Conservation (phyloP, 495 filamentous ascomycete species). For the Aspergillus sclerotioniger region DNA sequence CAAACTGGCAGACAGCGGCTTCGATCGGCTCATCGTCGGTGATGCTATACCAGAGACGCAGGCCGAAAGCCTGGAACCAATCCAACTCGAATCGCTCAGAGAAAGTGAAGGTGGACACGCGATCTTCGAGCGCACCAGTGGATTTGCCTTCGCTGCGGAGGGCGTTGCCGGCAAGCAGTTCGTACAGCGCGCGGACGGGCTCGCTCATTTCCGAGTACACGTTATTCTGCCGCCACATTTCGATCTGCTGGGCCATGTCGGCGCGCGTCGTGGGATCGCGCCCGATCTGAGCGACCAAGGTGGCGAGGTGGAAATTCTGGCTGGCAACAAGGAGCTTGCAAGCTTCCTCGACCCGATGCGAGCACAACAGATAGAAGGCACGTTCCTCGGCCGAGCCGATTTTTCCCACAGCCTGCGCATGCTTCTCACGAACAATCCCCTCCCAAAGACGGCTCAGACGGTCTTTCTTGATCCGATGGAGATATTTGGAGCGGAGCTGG, state of each 20-base stretch:
- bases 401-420: conserved; percentile 46
- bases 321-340: conserved; percentile 72
- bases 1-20: conserved; percentile 66
- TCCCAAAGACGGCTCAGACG: conserved; percentile 49
- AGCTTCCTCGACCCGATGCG: conserved; percentile 73
- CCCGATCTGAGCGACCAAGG: conserved; percentile 76
- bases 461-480: conserved; percentile 54
- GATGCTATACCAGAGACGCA: conserved; percentile 83
- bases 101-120: conserved; percentile 71
- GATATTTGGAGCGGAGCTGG: conserved; percentile 38
- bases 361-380: conserved; percentile 75
- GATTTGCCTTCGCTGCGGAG: conserved; percentile 72
- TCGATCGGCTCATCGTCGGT: conserved; percentile 64
- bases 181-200: conserved; percentile 81
- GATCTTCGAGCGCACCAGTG: conserved; percentile 66
- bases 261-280: conserved; percentile 60
- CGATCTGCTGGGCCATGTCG: conserved; percentile 74
- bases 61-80: conserved; percentile 89
- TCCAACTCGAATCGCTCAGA: conserved; percentile 78
- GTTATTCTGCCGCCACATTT: conserved; percentile 76
- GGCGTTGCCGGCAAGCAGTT: conserved; percentile 82
- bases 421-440: conserved; percentile 45
- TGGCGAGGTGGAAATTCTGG: conserved; percentile 76
- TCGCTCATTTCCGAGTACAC: conserved; percentile 84
- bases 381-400: conserved; percentile 70